Evolutionary conservation across 192 early-diverging fungal species (phyloP).

Genomic region (Coemansia sp.): DNA sequence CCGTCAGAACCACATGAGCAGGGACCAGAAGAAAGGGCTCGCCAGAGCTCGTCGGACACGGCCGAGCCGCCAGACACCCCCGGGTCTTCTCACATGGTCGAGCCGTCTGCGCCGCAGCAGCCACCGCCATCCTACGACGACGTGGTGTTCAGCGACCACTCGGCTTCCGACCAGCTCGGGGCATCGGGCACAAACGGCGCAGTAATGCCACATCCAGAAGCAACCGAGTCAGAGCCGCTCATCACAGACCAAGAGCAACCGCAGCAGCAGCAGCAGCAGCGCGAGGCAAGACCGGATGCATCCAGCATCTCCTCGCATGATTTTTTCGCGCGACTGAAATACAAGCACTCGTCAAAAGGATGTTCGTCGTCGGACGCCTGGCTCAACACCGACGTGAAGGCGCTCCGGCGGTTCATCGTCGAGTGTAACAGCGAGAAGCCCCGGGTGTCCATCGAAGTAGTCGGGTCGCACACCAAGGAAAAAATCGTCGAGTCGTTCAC

Average conservation of each 20-base stretch:
- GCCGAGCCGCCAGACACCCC: not conserved
- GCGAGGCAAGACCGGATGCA: not conserved
- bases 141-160: slow-evolving; percentile 17
- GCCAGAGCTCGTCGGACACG: not conserved
- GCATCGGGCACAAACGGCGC: too few relatives aligned
- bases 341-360: slow-evolving; percentile 41
- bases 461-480: slow-evolving; percentile 32
- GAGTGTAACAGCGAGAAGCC: slow-evolving; percentile 48
- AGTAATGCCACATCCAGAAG: too few relatives aligned
- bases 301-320: slow-evolving; percentile 26
- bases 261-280: not conserved
- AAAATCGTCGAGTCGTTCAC: slow-evolving; percentile 7
- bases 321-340: slow-evolving; percentile 44
- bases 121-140: slow-evolving; percentile 49
- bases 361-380: slow-evolving; percentile 42
- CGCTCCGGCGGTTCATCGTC: slow-evolving; percentile 33
- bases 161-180: slow-evolving; percentile 6
- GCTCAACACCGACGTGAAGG: slow-evolving; percentile 38
- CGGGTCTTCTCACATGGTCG: slow-evolving; percentile 3
- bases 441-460: slow-evolving; percentile 33
- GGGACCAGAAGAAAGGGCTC: too few relatives aligned
- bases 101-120: slow-evolving; percentile 30
- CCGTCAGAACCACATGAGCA: not conserved
- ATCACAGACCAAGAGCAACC: not conserved
- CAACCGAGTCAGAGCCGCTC: slow-evolving; percentile 9